Evolutionary conservation across 2,329 filamentous ascomycete genomes (phyloP).

Genomic region (Trichoderma breve): DNA sequence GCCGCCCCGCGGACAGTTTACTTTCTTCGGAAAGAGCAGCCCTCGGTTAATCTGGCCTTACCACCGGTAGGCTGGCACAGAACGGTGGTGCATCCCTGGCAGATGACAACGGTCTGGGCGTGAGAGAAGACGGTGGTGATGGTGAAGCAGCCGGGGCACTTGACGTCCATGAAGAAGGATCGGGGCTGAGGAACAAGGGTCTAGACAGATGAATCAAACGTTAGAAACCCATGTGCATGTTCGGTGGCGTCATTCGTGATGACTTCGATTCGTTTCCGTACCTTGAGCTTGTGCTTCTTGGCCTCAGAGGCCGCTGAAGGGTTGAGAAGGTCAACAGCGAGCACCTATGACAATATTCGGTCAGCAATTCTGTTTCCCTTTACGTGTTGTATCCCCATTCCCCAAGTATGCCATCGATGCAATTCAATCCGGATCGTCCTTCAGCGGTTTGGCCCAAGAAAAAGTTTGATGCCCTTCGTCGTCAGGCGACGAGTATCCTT

Average conservation of each 20-base stretch:
- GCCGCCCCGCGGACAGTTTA: constrained; percentile 60
- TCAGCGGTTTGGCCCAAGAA: not conserved
- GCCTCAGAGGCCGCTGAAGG: constrained; percentile 95
- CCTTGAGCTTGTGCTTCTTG: constrained; percentile 99
- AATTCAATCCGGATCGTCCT: constrained; percentile 21
- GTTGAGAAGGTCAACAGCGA: constrained; percentile 99
- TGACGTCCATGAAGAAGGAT: constrained; percentile 99
- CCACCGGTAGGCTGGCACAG: constrained; percentile 99
- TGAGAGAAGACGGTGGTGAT: constrained; percentile 99
- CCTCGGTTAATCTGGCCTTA: constrained; percentile 98
- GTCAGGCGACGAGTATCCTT: constrained; percentile 20
- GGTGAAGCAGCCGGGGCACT: constrained; percentile 99
- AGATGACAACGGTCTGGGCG: constrained; percentile 99
- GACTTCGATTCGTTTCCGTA: constrained; percentile 45
- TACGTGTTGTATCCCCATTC: not conserved
- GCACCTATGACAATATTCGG: constrained; percentile 67
- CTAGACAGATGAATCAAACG: constrained; percentile 43
- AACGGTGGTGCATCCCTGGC: constrained; percentile 98
- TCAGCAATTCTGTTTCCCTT: constrained; percentile 44
- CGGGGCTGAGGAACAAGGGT: constrained; percentile 92
- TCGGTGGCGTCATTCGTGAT: not conserved
- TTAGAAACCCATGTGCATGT: constrained; percentile 24
- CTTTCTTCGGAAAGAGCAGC: constrained; percentile 99
- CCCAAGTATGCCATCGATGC: constrained; percentile 16
- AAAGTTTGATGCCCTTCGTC: constrained; percentile 23